Evolutionary conservation across 2,329 filamentous ascomycete genomes (phyloP), one percentile per base, ranked within the genome.

Genomic region (Cladosporium oxysporum): DNA sequence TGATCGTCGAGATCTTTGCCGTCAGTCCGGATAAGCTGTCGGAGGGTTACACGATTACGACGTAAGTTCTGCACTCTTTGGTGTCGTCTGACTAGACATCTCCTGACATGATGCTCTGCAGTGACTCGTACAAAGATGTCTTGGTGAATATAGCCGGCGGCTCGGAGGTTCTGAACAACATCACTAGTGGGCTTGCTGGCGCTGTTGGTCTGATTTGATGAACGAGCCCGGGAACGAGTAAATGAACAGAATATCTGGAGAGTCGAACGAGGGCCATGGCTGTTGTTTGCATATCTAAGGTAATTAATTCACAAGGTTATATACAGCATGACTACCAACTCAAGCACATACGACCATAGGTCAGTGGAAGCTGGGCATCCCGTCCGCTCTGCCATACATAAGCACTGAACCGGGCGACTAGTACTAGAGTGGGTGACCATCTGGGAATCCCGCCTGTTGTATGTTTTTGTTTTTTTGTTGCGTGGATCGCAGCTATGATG

Each of bases 111-210:
- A 4, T 33, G 58, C 41, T 28, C n/a, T 44, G 10, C n/a, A 69
- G 67, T 37, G 69, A 72, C 21, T 70, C 68, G 26, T 74, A 74
- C 66, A 71, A 71, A 66, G 68, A 73, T 50, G 62, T 69, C 18
- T 71, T 74, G 44, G 69, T 73, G 63, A 35, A 55, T 5, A 49
- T 71, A 33, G 66, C 68, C 6, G 72, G 72, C 57, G 72, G 72
- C 35, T 71, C 70, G 11, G 67, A 74, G n/a, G 64, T 73, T 41
- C 41, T 74, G n/a, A 70, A 68, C 55, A 73, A 73, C 41, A 58
- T 74, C 8, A 74, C 72, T 8, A 53, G 64, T 29, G 72, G 71
- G 18, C 50, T 73, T 21, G 66, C 69, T 26, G 41, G 64, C 57
- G 69, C 70, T 49, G 66, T 74, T 29, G 72, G 71, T 2, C 64